Base-by-base conservation (phyloP, 768 basidiomycete genomes). In the Mycena kentingensis region DNA sequence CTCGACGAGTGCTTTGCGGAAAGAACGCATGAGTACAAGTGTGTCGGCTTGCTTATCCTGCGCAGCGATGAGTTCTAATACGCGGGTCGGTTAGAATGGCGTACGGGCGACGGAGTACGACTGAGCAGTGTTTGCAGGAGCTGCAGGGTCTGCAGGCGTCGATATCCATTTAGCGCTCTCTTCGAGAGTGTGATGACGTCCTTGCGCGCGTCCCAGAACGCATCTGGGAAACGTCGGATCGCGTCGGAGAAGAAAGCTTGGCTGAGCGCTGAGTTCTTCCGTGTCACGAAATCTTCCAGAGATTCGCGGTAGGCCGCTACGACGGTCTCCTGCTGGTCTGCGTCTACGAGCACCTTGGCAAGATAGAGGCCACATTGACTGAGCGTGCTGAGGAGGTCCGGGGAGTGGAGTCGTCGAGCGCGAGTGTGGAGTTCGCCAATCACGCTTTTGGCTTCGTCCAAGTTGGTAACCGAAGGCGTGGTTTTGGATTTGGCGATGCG, bases 231-330 rank as follows among this genome's bases (percentile, higher is more conserved):
- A 32, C 88, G 83, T 18, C 78, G 78, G 53, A 88, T 74, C 65
- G 89, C 88, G 48, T 92, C 89, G 41, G 83, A 76, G 74, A 98
- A 87, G 74, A 94, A 94, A 39, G 67, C 70, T 4, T 80, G 67
- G 61, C 87, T 86, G 38, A 95, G 76, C 25, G 80, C 74, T 3
- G 92, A 94, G 37, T 83, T 81, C 73, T 96, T 97, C 52, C 90
- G 81, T 5, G 82, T 83, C 52, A 87, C 74, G 62, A 90, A 95
- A 66, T 96, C 90, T 16, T 72, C 63, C 13, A 95, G 67, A 0
- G 90, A 91, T 57, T 71, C 70, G 42, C 73, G 76, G 65, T 96
- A 95, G 7, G 75, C 67, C n/a, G 70, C 65, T 2, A 81, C 55
- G 8, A 87, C 74, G 2, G 72, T 53, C 18, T 74, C 73, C n/a